phyloP scores from a whole-genome alignment of 345 rosid species.

The Linum usitatissimum region DNA sequence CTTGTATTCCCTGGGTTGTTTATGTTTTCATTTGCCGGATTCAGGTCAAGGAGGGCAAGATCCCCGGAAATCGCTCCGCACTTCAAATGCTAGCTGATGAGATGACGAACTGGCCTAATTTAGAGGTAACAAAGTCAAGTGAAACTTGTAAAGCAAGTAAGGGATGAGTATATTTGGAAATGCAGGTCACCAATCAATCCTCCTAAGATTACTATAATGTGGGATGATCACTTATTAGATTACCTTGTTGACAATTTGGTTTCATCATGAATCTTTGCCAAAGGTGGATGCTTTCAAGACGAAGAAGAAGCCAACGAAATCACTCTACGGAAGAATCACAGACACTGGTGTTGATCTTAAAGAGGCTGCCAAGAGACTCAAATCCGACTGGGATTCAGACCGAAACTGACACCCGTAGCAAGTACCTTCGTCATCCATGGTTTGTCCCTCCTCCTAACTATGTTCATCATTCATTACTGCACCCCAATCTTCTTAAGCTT shows the following conservation, averaged over 20 bases:
- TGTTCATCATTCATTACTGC: too few species aligned
- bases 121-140: conserved; percentile 46
- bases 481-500: too few species aligned
- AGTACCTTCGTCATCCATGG: too few species aligned
- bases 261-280: not conserved
- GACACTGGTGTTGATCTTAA: conserved; percentile 75
- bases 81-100: conserved; percentile 77
- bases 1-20: not conserved
- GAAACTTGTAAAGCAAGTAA: not conserved
- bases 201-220: too few species aligned
- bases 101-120: conserved; percentile 80
- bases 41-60: conserved; percentile 76
- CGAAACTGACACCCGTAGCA: too few species aligned
- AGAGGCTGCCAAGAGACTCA: conserved; percentile 82
- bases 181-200: not conserved
- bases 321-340: conserved; percentile 72
- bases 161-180: not conserved
- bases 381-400: conserved; percentile 34
- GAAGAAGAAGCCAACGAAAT: conserved; percentile 53
- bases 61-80: conserved; percentile 61
- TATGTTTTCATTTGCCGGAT: conserved; percentile 10
- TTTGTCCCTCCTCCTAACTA: too few species aligned
- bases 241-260: not conserved
- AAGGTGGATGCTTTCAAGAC: conserved; percentile 43
- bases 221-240: too few species aligned